These are phyloP conservation scores for Durotheca rogersii DNA, from an alignment of 495 filamentous ascomycete genomes.

Conservation along the genomic window DNA sequence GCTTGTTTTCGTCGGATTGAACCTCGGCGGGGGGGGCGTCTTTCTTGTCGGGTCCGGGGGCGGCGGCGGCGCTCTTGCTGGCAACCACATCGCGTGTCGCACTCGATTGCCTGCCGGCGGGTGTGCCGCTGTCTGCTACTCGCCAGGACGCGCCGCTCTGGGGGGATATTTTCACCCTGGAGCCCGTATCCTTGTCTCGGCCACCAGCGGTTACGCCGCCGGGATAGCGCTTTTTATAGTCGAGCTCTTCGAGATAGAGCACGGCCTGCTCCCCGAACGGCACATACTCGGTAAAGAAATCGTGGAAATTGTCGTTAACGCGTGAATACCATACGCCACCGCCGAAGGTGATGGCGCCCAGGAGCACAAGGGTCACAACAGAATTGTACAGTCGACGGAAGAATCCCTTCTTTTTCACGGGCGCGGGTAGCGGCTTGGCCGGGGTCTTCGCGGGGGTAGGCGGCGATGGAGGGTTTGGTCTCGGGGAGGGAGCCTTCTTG, in stretches of 20 bases:
- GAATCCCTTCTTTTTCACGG: slow-evolving; percentile 73
- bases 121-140: slow-evolving; percentile 56
- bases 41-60: slow-evolving; percentile 24
- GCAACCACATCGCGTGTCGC: slow-evolving; percentile 35
- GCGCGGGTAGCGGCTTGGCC: no score
- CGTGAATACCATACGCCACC: slow-evolving; percentile 89
- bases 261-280: slow-evolving; percentile 94
- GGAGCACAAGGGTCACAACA: slow-evolving; percentile 67
- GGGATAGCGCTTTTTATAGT: slow-evolving; percentile 90
- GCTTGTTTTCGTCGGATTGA: slow-evolving; percentile 13
- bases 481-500: no score
- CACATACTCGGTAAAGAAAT: slow-evolving; percentile 97
- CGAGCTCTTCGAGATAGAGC: slow-evolving; percentile 94
- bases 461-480: slow-evolving; percentile 42
- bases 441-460: slow-evolving; percentile 49
- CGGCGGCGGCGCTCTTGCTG: slow-evolving; percentile 42
- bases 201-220: slow-evolving; percentile 56
- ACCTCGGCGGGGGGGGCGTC: slow-evolving; percentile 39
- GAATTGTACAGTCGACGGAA: slow-evolving; percentile 68
- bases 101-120: slow-evolving; percentile 46
- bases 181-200: slow-evolving; percentile 59
- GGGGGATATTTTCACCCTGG: slow-evolving; percentile 78
- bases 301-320: slow-evolving; percentile 95
- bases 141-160: slow-evolving; percentile 85
- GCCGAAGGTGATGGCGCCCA: slow-evolving; percentile 75